Evolutionary conservation across 345 rosid genomes (phyloP).

Genomic region (Euclidium syriacum): DNA sequence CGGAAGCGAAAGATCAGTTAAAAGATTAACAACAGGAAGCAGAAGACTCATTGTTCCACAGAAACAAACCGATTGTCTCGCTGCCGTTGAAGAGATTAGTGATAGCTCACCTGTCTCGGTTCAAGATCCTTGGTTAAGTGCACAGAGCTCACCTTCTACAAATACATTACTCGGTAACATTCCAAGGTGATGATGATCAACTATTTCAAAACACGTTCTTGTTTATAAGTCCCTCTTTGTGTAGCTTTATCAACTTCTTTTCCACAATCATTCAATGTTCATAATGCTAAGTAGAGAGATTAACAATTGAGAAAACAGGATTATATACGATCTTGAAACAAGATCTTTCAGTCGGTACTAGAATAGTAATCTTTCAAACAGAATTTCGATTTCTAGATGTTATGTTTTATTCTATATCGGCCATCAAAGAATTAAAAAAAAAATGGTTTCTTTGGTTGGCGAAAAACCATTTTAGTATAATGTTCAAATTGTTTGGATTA

Average conservation of each 20-base stretch:
- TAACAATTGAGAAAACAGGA: neutral
- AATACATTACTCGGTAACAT: conserved; percentile 60
- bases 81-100: conserved; percentile 38
- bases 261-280: conserved; percentile 7
- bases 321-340: conserved; percentile 20
- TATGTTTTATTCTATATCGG: too few species aligned
- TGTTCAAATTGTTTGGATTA: neutral
- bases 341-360: conserved; percentile 15
- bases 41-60: conserved; percentile 32
- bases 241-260: neutral
- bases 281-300: conserved; percentile 13
- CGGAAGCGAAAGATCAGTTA: conserved; percentile 29
- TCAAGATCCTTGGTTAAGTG: conserved; percentile 79
- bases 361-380: too few species aligned
- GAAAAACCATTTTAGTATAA: neutral
- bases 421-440: too few species aligned
- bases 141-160: conserved; percentile 78
- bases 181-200: conserved; percentile 35
- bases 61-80: conserved; percentile 33
- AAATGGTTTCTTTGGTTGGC: neutral
- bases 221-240: conserved; percentile 14
- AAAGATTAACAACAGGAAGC: conserved; percentile 36
- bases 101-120: conserved; percentile 66
- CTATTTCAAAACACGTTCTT: conserved; percentile 1
- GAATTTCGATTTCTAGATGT: too few species aligned